These are phyloP conservation scores for Olyra latifolia DNA, from an alignment of 176 grass and related monocot genomes.

Conservation along the genomic window DNA sequence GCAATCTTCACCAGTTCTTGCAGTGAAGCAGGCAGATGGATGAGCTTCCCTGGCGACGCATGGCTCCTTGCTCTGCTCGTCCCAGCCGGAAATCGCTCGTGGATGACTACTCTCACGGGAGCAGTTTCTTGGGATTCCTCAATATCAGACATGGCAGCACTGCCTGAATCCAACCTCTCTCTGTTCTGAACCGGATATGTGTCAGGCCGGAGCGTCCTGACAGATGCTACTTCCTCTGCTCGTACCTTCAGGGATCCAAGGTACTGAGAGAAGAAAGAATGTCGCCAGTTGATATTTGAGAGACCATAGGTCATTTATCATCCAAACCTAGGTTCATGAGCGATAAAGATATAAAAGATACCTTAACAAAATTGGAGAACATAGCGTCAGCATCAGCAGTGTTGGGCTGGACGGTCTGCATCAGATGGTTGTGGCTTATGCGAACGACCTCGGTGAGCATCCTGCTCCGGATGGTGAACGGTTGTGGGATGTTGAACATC, in stretches of 20 bases:
- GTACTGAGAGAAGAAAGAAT: background rate
- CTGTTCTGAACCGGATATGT: background rate
- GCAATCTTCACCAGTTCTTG: conserved; percentile 29
- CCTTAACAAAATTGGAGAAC: conserved; percentile 20
- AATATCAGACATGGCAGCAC: background rate
- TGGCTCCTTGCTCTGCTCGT: background rate
- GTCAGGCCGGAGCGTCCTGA: background rate
- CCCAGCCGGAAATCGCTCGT: background rate
- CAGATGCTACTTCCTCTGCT: background rate
- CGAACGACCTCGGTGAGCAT: conserved; percentile 43
- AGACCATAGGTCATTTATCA: no score
- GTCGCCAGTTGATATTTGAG: background rate
- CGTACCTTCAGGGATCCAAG: conserved; percentile 26
- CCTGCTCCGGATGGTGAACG: conserved; percentile 52
- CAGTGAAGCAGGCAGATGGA: conserved; percentile 18
- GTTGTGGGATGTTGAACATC: conserved; percentile 55
- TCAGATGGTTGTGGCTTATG: conserved; percentile 43
- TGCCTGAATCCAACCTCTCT: background rate
- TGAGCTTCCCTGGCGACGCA: conserved; percentile 26
- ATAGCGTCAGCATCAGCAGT: conserved; percentile 35
- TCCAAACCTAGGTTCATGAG: background rate
- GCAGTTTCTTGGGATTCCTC: background rate
- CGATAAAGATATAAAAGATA: background rate
- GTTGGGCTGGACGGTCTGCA: conserved; percentile 24
- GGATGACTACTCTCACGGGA: conserved; percentile 25